phyloP scores from a whole-genome alignment of 495 filamentous ascomycete genomes.

The Evernia prunastri region DNA sequence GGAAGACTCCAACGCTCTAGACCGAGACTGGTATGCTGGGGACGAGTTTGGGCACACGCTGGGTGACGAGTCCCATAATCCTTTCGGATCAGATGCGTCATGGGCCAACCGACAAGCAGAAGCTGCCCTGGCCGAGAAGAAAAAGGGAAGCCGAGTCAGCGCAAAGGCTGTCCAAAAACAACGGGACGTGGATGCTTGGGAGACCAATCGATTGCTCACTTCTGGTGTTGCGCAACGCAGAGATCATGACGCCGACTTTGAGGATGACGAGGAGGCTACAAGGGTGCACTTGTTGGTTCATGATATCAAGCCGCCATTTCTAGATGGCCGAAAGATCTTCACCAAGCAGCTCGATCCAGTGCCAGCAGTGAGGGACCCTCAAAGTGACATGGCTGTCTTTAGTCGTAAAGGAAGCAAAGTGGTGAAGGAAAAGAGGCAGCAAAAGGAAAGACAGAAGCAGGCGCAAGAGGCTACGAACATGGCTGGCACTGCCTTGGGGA shows the following conservation, averaged over 20 bases:
- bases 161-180: slow-evolving; percentile 74
- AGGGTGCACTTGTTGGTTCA: slow-evolving; percentile 89
- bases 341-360: slow-evolving; percentile 96
- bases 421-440: slow-evolving; percentile 83
- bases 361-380: slow-evolving; percentile 84
- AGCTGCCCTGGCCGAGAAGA: slow-evolving; percentile 64
- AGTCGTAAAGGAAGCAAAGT: slow-evolving; percentile 92
- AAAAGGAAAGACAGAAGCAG: slow-evolving; percentile 89
- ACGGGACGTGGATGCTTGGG: slow-evolving; percentile 95
- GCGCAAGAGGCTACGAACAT: slow-evolving; percentile 93
- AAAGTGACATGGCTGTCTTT: slow-evolving; percentile 99
- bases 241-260: slow-evolving; percentile 73
- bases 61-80: slow-evolving; percentile 68
- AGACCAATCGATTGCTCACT: slow-evolving; percentile 96
- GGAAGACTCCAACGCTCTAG: slow-evolving; percentile 55
- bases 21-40: slow-evolving; percentile 80
- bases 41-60: slow-evolving; percentile 73
- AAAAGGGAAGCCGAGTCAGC: slow-evolving; percentile 60
- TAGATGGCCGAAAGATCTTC: slow-evolving; percentile 92
- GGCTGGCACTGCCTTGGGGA: slow-evolving; percentile 86
- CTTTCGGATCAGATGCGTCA: slow-evolving; percentile 59
- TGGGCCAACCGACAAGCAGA: slow-evolving; percentile 70
- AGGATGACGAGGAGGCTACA: slow-evolving; percentile 87
- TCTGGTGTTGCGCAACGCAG: slow-evolving; percentile 89
- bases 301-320: slow-evolving; percentile 88